phyloP scores from a whole-genome alignment of 129 eudicot species.

The Tagetes erecta region DNA sequence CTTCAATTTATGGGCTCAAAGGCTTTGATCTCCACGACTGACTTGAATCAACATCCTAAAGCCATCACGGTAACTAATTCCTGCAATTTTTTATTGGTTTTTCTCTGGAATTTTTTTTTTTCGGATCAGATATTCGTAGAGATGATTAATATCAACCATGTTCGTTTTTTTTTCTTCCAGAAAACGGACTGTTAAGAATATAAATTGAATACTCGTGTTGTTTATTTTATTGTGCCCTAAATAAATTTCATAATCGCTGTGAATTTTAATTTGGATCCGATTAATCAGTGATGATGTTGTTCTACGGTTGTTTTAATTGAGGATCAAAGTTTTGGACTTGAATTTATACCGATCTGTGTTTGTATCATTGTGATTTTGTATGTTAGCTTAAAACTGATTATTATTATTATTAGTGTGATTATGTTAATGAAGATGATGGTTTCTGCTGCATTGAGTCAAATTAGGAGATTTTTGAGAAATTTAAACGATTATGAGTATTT shows the following conservation, averaged over 20 bases:
- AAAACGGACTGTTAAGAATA: not conserved
- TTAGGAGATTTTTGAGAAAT: not conserved
- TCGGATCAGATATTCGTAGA: conserved; percentile 9
- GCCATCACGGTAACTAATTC: conserved; percentile 66
- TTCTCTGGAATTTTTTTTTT: not conserved
- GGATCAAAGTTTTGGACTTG: not conserved
- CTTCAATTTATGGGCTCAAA: conserved; percentile 46
- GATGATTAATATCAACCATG: not conserved
- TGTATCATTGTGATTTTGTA: not conserved
- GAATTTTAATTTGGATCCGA: not conserved
- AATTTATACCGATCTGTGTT: not conserved
- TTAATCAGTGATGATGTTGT: conserved; percentile 11
- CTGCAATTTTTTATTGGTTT: not conserved
- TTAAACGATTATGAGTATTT: not conserved
- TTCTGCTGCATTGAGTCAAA: not conserved
- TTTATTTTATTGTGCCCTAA: not conserved
- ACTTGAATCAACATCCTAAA: conserved; percentile 56
- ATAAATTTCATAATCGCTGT: not conserved
- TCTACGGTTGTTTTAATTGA: not conserved
- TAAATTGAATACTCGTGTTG: not conserved
- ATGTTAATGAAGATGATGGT: not conserved
- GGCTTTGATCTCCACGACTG: conserved; percentile 57
- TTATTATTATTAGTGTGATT: not conserved
- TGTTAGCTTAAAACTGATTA: conserved; percentile 1
- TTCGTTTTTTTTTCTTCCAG: not conserved